Base-by-base conservation (phyloP, 352 stramenopile species). In the Globisporangium viniferum region DNA sequence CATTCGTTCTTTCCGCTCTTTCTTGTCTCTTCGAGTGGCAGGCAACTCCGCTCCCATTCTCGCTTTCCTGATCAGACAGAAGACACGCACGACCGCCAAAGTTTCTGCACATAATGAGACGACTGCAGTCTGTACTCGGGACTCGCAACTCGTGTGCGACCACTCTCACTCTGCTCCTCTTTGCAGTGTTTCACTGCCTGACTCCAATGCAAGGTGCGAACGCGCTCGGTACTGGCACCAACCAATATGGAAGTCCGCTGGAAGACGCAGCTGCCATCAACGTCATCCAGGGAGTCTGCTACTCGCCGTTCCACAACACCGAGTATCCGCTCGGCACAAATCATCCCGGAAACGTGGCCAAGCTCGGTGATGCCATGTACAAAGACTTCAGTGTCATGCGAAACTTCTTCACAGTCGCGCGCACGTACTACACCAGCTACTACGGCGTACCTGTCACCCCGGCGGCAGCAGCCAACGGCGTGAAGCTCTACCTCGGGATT, bases 351-450 rank as follows among this genome's bases (percentile, higher is more conserved):
- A 62, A 68, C 33, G 59, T 77, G 7, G 55, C 31, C 1, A 76
- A 64, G 2, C 77, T 95, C 3, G 69, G 79, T 14, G 39, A 65
- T 5, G 84, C 84, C 27, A 91, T 95, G 73, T 62, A 80, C 51
- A 73, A 74, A 1, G 86, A 95, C 65, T 95, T 94, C 56, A 69
- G 39, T 24, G 79, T 90, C 69, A 91, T 94, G 71, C 80, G 78
- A 12, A 82, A 85, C 36, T 88, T 86, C 66, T 72, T 88, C 59
- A 72, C 67, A 24, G 66, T 87, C 53, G 82, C 79, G 31, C 84
- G 88, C 41, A 95, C 86, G 46, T 94, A 95, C 71, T 95, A 95
- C 72, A 88, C 86, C 64, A 84, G 44, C 44, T 91, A 79, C 73
- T 90, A 81, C 65, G 82, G 81, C 29, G 76, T 84, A 22, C 62